These are phyloP conservation scores for Prunus mongolica DNA, from an alignment of 306 rosid species.

Conservation along the genomic window DNA sequence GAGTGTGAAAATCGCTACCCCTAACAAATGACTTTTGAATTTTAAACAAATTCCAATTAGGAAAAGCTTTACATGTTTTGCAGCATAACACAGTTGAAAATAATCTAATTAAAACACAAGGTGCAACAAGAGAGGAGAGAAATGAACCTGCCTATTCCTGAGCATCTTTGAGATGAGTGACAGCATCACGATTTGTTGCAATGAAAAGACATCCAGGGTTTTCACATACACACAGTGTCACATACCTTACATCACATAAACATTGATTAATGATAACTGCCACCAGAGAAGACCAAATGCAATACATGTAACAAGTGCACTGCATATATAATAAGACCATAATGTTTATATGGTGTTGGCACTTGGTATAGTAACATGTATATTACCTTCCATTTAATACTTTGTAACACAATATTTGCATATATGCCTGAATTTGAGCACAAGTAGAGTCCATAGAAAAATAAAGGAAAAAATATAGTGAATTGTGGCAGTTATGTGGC, in stretches of 20 bases:
- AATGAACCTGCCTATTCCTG: slow-evolving; percentile 98
- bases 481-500: too few species aligned
- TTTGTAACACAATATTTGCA: neutral
- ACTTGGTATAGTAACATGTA: neutral
- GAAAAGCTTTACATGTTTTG: neutral
- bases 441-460: neutral
- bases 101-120: neutral
- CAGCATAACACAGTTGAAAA: neutral
- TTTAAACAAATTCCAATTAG: neutral
- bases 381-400: neutral
- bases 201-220: slow-evolving; percentile 98
- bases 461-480: too few species aligned
- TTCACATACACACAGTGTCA: slow-evolving; percentile 91
- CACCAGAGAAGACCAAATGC: neutral
- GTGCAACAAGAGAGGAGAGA: slow-evolving; percentile 14
- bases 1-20: neutral
- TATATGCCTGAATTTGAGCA: neutral
- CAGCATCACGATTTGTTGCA: slow-evolving; percentile 96
- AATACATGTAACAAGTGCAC: neutral
- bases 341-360: slow-evolving; percentile 4
- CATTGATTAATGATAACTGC: slow-evolving; percentile 1
- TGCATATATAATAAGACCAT: slow-evolving; percentile 1
- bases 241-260: slow-evolving; percentile 51
- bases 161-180: slow-evolving; percentile 97
- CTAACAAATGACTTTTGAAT: neutral